These are phyloP conservation scores for Citrus maxima DNA, from an alignment of 345 rosid genomes.

Conservation along the genomic window DNA sequence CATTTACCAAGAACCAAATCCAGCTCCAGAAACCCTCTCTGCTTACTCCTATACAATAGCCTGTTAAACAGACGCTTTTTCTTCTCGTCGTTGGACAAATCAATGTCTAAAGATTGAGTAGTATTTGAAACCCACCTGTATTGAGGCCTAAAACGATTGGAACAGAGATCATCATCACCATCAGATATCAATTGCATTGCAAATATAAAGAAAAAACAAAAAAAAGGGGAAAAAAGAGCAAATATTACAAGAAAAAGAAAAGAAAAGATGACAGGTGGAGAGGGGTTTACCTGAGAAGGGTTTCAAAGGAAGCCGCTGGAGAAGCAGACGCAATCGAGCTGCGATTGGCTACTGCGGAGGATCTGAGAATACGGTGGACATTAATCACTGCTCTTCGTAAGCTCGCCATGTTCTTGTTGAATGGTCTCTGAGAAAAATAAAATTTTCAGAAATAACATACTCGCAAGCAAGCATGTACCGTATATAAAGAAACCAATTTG, in stretches of 20 bases:
- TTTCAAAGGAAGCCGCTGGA: conserved; percentile 1
- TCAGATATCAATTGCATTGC: not conserved
- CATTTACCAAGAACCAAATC: conserved; percentile 91
- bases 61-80: conserved; percentile 75
- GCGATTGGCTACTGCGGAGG: conserved; percentile 27
- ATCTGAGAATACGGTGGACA: conserved; percentile 39
- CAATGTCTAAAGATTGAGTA: conserved; percentile 38
- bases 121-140: conserved; percentile 30
- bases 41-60: conserved; percentile 88
- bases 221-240: not conserved
- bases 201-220: not conserved
- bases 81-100: conserved; percentile 71
- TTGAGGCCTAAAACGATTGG: conserved; percentile 37
- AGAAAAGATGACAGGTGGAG: not conserved
- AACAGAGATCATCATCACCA: not conserved
- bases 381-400: conserved; percentile 42
- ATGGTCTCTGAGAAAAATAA: not conserved
- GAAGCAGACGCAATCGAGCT: conserved; percentile 6
- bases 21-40: conserved; percentile 89
- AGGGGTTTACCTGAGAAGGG: conserved; percentile 20
- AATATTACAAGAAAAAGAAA: not conserved
- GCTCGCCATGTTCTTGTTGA: conserved; percentile 29
- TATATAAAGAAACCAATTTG: not conserved
- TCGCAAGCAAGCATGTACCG: not conserved
- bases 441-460: not conserved